A percentile compares a stretch with the other conserved stretches of the same genome.
Conservation (phyloP, 164 flowering plant species). For the Magnolia changhungtana region DNA sequence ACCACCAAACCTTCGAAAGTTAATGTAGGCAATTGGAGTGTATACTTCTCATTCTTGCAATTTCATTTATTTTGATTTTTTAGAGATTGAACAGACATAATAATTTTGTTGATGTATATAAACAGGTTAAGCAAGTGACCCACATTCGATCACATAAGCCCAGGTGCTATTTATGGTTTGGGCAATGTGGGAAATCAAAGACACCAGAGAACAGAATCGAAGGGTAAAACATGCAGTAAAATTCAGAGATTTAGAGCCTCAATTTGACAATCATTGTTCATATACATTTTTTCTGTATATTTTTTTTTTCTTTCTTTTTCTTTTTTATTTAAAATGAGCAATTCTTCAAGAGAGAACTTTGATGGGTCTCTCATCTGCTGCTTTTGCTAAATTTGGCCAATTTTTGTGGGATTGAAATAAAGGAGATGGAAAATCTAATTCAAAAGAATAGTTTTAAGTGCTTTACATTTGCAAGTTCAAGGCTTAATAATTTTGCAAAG, state of each 20-base stretch:
- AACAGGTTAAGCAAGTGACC: constrained; percentile 4
- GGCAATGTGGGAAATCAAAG: constrained; percentile 11
- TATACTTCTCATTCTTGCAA: not conserved
- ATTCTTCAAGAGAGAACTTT: not conserved
- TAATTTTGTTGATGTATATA: not conserved
- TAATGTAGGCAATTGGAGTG: not conserved
- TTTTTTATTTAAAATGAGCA: not conserved
- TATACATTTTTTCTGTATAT: not conserved
- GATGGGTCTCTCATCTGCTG: not conserved
- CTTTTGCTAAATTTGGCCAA: not conserved
- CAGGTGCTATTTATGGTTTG: not conserved
- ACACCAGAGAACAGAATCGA: not conserved
- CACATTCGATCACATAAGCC: not conserved
- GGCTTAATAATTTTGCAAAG: too few species aligned
- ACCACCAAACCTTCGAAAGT: constrained; percentile 3
- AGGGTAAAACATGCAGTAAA: not conserved
- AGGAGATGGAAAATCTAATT: not conserved
- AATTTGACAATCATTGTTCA: not conserved
- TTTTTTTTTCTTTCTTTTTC: not conserved
- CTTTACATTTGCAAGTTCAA: too few species aligned
- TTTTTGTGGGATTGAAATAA: not conserved
- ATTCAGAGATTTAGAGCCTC: not conserved
- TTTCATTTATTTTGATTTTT: not conserved
- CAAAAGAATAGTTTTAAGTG: not conserved
- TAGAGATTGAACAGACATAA: not conserved